Evolutionary conservation across 257 asterid species (phyloP), one percentile per base, ranked within the genome.

Genomic region (Solanum dulcamara): DNA sequence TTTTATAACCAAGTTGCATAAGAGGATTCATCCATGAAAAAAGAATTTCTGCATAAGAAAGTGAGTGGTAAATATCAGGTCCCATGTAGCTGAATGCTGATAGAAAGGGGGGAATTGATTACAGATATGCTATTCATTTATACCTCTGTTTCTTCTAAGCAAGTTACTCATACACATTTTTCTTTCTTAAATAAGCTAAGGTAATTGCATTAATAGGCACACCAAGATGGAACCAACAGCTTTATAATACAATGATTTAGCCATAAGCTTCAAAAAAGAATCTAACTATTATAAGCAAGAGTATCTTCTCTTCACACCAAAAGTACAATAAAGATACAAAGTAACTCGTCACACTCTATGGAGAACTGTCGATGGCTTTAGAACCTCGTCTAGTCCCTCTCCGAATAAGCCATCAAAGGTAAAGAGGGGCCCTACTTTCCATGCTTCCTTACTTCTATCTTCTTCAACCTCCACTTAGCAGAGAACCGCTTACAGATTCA

Each of bases 1-100:
- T 91, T 91, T 57, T 97, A 85, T 91, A 93, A 80, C 99, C 99
- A 50, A 93, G 94, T 91, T 90, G 82, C 99, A 97, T 93, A 88
- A 97, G 89, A 59, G 92, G 94, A 90, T 89, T 90, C 70, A 66
- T 86, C 85, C 75, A 72, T 75, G 74, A 22, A 46, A 85, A 80
- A 57, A 72, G 88, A 89, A 95, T 91, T 85, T 84, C 99, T 96
- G 88, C 40, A 62, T 51, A 85, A 83, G 81, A 85, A 84, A 68
- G 67, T 86, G 84, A 67, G 72, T 53, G 44, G 24, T 26, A 86
- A 80, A 57, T 60, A 86, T 86, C 82, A 89, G 88, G 84, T 57
- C 38, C 38, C 40, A 44, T 77, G 83, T 64, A 35, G 80, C 30
- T 81, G 82, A 37, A 42, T 74, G 77, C 67, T 55, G 55, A 84